Base-by-base conservation (phyloP, 345 rosid genomes). In the Orychophragmus violaceus region DNA sequence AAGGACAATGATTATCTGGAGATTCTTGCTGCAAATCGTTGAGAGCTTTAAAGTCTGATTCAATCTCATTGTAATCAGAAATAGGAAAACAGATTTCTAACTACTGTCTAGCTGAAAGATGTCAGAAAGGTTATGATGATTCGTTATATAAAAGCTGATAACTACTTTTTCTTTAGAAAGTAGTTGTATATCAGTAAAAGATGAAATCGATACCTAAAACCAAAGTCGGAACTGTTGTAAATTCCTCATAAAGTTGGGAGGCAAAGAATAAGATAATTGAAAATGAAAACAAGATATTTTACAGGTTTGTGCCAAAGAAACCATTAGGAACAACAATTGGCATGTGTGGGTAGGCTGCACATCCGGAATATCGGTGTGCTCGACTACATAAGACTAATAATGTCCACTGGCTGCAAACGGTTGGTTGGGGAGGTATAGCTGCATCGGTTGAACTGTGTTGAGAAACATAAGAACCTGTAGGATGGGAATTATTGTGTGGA, bases 321-420 rank as follows among this genome's bases (percentile, higher is more conserved):
- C 77, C 74, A 59, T 74, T 82, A 3, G 85, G 68, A 36, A 79
- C 85, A 0, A 84, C 65, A 42, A 79, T 82, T 0, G 71, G 81
- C 29, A 68, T 52, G 35, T 80, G 61, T 59, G 64, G 57, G 62
- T 45, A 0, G 86, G 81, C 22, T 80, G 79, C n/a, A n/a, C n/a
- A n/a, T n/a, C 62, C 4, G 83, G 81, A 64, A 78, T 54, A 53
- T 79, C 80, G 39, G 63, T 42, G 28, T 83, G 78, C 72, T 75
- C 24, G 11, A 32, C 62, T 5, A 77, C 60, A 33, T 70, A 71
- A 12, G 79, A 76, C 60, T 79, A 83, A 75, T 74, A 78, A 36
- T 72, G 69, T 23, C 84, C 86, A 51, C 61, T 36, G 30, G 78
- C 69, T 24, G 79, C 52, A 42, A 73, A 69, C 46, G 11, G 49